Evolutionary conservation across 2,329 filamentous ascomycete species (phyloP), one percentile per base, ranked within the genome.

Genomic region (Metarhizium anisopliae): DNA sequence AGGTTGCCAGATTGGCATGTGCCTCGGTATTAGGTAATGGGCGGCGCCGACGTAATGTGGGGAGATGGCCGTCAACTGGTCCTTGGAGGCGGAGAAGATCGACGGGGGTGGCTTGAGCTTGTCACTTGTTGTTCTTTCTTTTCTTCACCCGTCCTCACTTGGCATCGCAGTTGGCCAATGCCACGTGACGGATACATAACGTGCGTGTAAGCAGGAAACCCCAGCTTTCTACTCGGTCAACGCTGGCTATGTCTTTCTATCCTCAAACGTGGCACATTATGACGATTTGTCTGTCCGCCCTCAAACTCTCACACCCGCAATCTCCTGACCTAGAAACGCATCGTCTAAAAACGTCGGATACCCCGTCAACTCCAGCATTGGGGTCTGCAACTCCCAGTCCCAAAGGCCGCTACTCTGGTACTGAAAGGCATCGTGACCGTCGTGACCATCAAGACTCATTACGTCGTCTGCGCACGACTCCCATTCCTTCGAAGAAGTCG

Each of bases 1-100:
- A 50, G 53, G 50, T 20, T 50, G 45, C 42, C 77, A 35, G 50
- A n/a, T 60, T 57, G 53, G 52, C 56, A 57, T 52, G 51, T 58
- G 54, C 56, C 54, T 58, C 54, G 54, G 56, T 4, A 25, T 25
- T 25, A 25, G 25, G 25, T 25, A 25, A 25, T 25, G 25, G 25
- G 25, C 25, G 25, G 25, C 25, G 25, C 25, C 25, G 25, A 25
- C 25, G 25, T 25, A 58, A 51, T 30, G 53, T 16, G 40, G 14
- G 7, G 6, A 35, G 2, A 35, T 35, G 43, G 43, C 43, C n/a
- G 18, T n/a, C 14, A 11, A 8, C 32, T 7, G 32, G 32, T 11
- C 10, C 20, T 30, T n/a, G 7, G 45, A 20, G 45, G 45, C 10
- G 14, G 18, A 45, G 42, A 6, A 16, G 20, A 20, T 14, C 11